Evolutionary conservation across 2,329 filamentous ascomycete species (phyloP).

Genomic region (Alternaria ventricosa): DNA sequence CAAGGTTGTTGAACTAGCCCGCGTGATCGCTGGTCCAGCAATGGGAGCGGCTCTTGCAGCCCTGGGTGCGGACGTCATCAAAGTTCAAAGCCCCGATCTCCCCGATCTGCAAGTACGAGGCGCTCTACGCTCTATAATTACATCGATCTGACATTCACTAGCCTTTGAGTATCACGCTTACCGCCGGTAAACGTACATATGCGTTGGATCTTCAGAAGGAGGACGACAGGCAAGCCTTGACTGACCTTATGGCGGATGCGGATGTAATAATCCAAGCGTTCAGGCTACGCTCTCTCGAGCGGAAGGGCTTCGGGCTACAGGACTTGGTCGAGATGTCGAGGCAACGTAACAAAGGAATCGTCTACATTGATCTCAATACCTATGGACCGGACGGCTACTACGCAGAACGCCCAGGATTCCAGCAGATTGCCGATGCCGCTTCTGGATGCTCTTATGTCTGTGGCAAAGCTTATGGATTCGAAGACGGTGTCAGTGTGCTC

Average conservation of each 20-base stretch:
- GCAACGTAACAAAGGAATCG: conserved; percentile 52
- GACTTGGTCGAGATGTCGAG: conserved; percentile 51
- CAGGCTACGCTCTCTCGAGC: conserved; percentile 53
- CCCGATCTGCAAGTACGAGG: not conserved
- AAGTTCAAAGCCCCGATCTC: conserved; percentile 35
- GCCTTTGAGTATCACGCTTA: conserved; percentile 47
- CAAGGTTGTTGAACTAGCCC: conserved; percentile 45
- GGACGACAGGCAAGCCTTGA: conserved; percentile 38
- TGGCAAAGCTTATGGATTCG: conserved; percentile 39
- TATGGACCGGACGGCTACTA: conserved; percentile 59
- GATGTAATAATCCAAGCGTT: conserved; percentile 63
- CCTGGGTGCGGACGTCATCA: conserved; percentile 53
- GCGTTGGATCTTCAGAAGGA: conserved; percentile 48
- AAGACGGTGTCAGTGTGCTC: conserved; percentile 28
- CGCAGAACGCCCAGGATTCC: conserved; percentile 57
- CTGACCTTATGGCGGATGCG: conserved; percentile 52
- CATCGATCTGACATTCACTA: conserved; percentile 42
- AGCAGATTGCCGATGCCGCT: conserved; percentile 55
- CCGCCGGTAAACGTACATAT: conserved; percentile 52
- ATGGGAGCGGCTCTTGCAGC: conserved; percentile 48
- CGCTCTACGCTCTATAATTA: conserved; percentile 36
- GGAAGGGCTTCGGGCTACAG: conserved; percentile 52
- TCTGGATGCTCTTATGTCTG: conserved; percentile 24
- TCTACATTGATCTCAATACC: conserved; percentile 60
- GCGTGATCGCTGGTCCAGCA: conserved; percentile 52